These are phyloP conservation scores for Hymenoscyphus infarciens DNA, from an alignment of 2,329 filamentous ascomycete species.

Conservation along the genomic window DNA sequence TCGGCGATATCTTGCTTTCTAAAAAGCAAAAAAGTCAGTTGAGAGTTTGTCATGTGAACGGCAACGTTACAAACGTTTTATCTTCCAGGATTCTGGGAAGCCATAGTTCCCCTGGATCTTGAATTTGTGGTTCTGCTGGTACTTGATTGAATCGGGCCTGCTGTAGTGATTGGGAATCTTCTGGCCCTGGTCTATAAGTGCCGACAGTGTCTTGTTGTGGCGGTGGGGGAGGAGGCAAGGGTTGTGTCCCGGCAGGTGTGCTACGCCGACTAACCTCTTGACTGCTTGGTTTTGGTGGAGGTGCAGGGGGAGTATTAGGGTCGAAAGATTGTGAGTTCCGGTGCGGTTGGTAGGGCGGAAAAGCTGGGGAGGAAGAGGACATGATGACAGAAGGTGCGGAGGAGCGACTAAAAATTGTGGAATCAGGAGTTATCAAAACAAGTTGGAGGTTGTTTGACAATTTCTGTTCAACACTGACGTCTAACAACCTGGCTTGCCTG, in stretches of 20 bases:
- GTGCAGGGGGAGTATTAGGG: constrained; percentile 59
- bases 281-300: constrained; percentile 68
- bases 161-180: constrained; percentile 23
- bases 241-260: constrained; percentile 52
- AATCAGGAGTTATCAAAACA: background rate
- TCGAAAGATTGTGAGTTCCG: constrained; percentile 39
- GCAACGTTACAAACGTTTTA: constrained; percentile 63
- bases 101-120: constrained; percentile 70
- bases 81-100: constrained; percentile 72
- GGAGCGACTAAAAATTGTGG: background rate
- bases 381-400: constrained; percentile 7
- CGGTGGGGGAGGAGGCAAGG: constrained; percentile 29
- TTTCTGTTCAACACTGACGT: background rate
- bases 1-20: constrained; percentile 77
- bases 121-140: constrained; percentile 39
- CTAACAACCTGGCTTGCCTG: background rate
- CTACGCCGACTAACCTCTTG: constrained; percentile 65
- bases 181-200: constrained; percentile 20
- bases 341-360: constrained; percentile 28
- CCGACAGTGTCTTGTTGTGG: constrained; percentile 23
- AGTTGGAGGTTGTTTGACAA: background rate
- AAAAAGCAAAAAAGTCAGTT: constrained; percentile 22
- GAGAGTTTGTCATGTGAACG: constrained; percentile 16
- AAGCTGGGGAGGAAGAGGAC: constrained; percentile 27
- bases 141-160: constrained; percentile 24